A percentile compares a stretch with the other conserved stretches of the same genome.
Conservation (phyloP, 129 eudicot species). For the Scalesia atractyloides region DNA sequence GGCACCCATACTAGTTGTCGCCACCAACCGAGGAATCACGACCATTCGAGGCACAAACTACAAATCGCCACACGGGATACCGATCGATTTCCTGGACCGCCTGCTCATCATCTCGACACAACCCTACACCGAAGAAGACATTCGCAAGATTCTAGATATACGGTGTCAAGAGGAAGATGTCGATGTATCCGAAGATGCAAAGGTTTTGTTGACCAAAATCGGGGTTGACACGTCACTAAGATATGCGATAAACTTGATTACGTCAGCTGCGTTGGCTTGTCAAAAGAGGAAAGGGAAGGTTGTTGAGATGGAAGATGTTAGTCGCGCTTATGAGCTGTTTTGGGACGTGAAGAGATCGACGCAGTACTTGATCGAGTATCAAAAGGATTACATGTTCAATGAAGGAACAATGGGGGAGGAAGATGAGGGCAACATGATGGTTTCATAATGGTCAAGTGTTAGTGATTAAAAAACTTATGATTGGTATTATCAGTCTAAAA, state of each 20-base stretch:
- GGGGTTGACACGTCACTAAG: conserved; percentile 77
- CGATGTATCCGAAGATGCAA: conserved; percentile 91
- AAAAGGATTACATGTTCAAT: conserved; percentile 81
- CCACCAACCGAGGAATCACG: conserved; percentile 89
- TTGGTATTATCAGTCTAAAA: too few species aligned
- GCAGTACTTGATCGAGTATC: conserved; percentile 89
- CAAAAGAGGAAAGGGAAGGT: conserved; percentile 77
- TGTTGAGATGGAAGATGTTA: conserved; percentile 87
- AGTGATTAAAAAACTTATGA: too few species aligned
- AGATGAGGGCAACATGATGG: conserved; percentile 55
- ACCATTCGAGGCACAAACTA: conserved; percentile 87
- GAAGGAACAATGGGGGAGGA: conserved; percentile 53
- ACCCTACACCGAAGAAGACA: conserved; percentile 78
- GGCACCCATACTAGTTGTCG: conserved; percentile 91
- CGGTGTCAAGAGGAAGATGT: conserved; percentile 89
- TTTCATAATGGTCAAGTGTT: conserved; percentile 32
- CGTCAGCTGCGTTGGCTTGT: conserved; percentile 75
- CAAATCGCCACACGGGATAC: conserved; percentile 93
- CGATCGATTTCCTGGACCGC: conserved; percentile 82
- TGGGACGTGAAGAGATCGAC: conserved; percentile 92
- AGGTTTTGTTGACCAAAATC: conserved; percentile 75
- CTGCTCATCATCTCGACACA: conserved; percentile 81
- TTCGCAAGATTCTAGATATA: conserved; percentile 74
- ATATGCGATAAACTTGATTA: conserved; percentile 79
- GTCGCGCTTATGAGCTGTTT: conserved; percentile 69